phyloP scores from a whole-genome alignment of 768 basidiomycete species.

The Cytidiella melzeri region DNA sequence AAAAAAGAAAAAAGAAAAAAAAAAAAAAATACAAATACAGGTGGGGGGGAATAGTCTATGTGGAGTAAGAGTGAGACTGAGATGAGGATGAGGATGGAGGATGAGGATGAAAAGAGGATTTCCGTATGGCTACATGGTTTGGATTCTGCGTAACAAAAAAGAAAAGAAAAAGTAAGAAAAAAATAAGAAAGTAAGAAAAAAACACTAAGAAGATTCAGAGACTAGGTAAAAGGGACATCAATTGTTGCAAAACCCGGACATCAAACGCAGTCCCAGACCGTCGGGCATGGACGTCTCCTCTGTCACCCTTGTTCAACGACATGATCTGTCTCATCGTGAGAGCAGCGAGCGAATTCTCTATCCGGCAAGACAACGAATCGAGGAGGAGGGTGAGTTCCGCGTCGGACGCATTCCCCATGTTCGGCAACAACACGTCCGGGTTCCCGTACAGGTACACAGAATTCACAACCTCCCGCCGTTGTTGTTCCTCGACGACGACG shows the following conservation, averaged over 20 bases:
- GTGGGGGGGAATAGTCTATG: not conserved
- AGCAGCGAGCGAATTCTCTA: constrained; percentile 56
- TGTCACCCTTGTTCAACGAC: constrained; percentile 25
- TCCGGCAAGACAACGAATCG: constrained; percentile 67
- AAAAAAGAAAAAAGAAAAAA: not conserved
- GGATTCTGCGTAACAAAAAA: not conserved
- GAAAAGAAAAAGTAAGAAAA: not conserved
- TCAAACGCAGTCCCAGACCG: constrained; percentile 35
- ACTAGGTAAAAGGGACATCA: constrained; percentile 29
- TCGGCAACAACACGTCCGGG: constrained; percentile 58
- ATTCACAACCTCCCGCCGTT: constrained; percentile 11
- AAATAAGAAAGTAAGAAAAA: not conserved
- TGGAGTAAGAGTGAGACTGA: not conserved
- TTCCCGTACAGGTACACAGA: constrained; percentile 46
- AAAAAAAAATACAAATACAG: not conserved
- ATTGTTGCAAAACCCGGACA: constrained; percentile 41
- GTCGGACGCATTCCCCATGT: constrained; percentile 68
- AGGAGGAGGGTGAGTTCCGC: constrained; percentile 68
- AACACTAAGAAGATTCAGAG: not conserved
- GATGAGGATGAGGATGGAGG: not conserved
- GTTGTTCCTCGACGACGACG: constrained; percentile 14
- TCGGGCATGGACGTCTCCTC: constrained; percentile 21
- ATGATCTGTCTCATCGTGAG: constrained; percentile 17
- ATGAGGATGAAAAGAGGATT: not conserved
- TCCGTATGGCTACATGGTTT: not conserved